Percentiles rank a stretch among this genome's conserved stretches.
These are phyloP conservation scores for Nothophytophthora sp. DNA, from an alignment of 352 stramenopile species.

Conservation along the genomic window DNA sequence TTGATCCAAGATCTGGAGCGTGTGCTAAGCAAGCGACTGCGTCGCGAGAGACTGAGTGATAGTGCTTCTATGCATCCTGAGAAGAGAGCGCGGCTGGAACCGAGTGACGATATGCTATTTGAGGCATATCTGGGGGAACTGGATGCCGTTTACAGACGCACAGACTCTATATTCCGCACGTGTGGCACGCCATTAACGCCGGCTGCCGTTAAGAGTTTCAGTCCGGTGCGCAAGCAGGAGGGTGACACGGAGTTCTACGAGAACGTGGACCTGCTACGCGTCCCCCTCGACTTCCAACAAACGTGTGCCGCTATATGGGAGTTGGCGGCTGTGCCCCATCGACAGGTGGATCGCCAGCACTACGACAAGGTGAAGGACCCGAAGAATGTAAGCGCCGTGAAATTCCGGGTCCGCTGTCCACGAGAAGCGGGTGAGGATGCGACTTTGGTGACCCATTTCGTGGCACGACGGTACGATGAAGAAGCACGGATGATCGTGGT, in stretches of 20 bases:
- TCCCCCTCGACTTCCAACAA: background rate
- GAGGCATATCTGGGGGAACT: conserved; percentile 9
- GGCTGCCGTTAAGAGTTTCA: background rate
- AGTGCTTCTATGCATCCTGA: background rate
- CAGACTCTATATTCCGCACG: conserved; percentile 1
- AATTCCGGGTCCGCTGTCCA: background rate
- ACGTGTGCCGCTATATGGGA: background rate
- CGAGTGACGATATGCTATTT: conserved; percentile 1
- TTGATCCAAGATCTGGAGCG: conserved; percentile 8
- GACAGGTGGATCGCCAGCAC: background rate
- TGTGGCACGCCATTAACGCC: background rate
- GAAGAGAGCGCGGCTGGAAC: background rate
- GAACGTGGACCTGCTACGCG: background rate
- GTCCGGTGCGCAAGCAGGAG: background rate
- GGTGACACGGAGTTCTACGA: background rate
- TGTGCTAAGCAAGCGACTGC: background rate
- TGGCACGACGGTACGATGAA: conserved; percentile 34
- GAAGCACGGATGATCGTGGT: conserved; percentile 35
- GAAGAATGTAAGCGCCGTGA: background rate
- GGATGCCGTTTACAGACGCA: conserved; percentile 1
- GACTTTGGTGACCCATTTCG: background rate
- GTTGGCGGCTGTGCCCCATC: background rate
- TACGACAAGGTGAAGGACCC: background rate
- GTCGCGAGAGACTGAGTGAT: background rate
- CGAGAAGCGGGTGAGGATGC: background rate